Conservation (phyloP, 2,329 filamentous ascomycete species). For the Davidsoniella neocaledoniae region DNA sequence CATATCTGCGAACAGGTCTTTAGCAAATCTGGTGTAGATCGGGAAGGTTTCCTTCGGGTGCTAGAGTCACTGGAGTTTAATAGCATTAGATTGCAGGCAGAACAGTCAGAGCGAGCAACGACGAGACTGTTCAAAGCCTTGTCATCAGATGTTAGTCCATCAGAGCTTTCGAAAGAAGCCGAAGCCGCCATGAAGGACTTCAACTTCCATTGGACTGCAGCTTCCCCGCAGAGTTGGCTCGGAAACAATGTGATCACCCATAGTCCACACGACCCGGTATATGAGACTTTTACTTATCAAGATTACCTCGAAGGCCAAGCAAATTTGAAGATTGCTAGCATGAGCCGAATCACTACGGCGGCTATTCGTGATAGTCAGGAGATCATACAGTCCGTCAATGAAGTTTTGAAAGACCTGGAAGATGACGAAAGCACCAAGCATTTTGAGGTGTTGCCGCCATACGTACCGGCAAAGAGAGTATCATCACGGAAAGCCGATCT, state of each 20-base stretch:
- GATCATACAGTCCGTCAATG: neutral
- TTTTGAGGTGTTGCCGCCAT: slow-evolving; percentile 1
- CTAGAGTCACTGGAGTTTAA: neutral
- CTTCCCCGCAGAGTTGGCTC: slow-evolving; percentile 12
- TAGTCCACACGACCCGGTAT: neutral
- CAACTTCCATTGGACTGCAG: slow-evolving; percentile 12
- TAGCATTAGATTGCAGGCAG: slow-evolving; percentile 6
- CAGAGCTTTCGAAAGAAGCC: slow-evolving; percentile 2
- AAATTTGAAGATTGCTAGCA: neutral
- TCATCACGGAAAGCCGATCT: neutral
- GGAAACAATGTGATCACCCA: neutral
- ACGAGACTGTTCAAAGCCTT: neutral
- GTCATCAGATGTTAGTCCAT: neutral
- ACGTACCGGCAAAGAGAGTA: slow-evolving; percentile 1
- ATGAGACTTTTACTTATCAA: slow-evolving; percentile 5
- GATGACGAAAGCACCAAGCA: neutral
- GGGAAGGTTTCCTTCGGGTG: slow-evolving; percentile 4
- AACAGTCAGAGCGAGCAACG: slow-evolving; percentile 2
- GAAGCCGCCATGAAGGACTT: slow-evolving; percentile 8
- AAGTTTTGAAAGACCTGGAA: neutral
- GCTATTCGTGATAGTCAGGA: slow-evolving; percentile 4
- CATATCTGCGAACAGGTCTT: neutral
- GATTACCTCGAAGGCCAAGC: slow-evolving; percentile 8
- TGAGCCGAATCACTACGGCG: neutral
- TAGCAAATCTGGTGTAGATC: neutral